Evolutionary conservation across 768 basidiomycete genomes (phyloP), one percentile per base, ranked within the genome.

Genomic region (Podaxis sp.): DNA sequence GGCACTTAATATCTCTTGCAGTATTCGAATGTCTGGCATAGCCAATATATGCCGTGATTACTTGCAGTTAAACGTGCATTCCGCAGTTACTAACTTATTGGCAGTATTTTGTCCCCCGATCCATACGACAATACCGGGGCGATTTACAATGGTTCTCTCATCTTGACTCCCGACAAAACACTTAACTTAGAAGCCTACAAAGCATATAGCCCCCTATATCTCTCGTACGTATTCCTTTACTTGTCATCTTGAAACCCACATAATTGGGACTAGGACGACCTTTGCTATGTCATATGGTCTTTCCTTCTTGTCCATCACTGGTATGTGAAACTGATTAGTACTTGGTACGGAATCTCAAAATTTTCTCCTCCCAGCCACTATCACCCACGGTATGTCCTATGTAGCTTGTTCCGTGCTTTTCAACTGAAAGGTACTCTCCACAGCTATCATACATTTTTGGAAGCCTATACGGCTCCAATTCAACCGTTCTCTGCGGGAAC

Each of bases 251-350:
- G 47, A 47, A 27, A 28, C 62, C n/a, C 42, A 6, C 14, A 44
- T 59, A 37, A 50, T 57, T 28, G 38, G 27, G 11, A 10, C 10
- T 54, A 82, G 82, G 32, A 83, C 82, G 40, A 81, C 82, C 3
- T 85, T 85, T 63, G 78, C 78, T 16, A 73, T 84, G 59, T 77
- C 81, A 13, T 88, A 88, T 63, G 83, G 81, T 47, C 75, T 83
- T 2, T 80, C 82, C 4, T 84, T 85, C 67, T 83, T 89, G 9
- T 79, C 84, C 44, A 86, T 92, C 63, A 86, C 89, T 1, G 77
- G 80, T 74, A 67, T 70, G 68, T 50, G 21, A 14, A 5, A 7
- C 46, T 16, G 11, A 38, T 40, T 21, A 5, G 32, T 32, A 7
- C 21, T 28, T 18, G n/a, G 16, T n/a, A 16, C 37, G 14, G 5